These are phyloP conservation scores for Persicaria tinctoria DNA, from an alignment of 148 eudicot species.

Conservation along the genomic window DNA sequence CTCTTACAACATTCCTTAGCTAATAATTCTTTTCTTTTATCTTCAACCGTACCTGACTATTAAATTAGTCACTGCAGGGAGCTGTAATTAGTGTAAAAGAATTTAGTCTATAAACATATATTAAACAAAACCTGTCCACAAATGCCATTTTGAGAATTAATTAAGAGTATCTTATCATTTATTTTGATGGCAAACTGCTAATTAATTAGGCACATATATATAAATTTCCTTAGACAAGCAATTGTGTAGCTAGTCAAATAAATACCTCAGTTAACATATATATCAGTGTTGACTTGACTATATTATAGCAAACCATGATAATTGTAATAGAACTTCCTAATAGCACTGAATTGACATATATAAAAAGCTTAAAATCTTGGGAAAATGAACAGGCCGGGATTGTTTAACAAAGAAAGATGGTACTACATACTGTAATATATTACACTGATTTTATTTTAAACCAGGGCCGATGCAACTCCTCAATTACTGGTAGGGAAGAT, in stretches of 20 bases:
- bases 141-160: not conserved
- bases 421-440: slow-evolving; percentile 37
- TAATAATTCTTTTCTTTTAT: too few relatives aligned
- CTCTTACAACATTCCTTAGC: too few relatives aligned
- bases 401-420: not conserved
- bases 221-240: not conserved
- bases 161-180: not conserved
- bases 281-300: not conserved
- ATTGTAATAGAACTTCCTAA: not conserved
- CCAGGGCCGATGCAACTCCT: slow-evolving; percentile 69
- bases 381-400: not conserved
- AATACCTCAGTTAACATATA: not conserved
- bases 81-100: too few relatives aligned
- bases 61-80: too few relatives aligned
- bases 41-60: too few relatives aligned
- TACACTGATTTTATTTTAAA: slow-evolving; percentile 59
- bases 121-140: not conserved
- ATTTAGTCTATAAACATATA: too few relatives aligned
- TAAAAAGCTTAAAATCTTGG: not conserved
- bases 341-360: not conserved
- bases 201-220: not conserved
- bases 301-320: not conserved
- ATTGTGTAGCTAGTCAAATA: not conserved
- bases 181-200: not conserved
- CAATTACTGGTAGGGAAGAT: slow-evolving; percentile 47